Evolutionary conservation across 108 stramenopile genomes (phyloP), one percentile per base, ranked within the genome.

Genomic region (Epipyxis sp.): DNA sequence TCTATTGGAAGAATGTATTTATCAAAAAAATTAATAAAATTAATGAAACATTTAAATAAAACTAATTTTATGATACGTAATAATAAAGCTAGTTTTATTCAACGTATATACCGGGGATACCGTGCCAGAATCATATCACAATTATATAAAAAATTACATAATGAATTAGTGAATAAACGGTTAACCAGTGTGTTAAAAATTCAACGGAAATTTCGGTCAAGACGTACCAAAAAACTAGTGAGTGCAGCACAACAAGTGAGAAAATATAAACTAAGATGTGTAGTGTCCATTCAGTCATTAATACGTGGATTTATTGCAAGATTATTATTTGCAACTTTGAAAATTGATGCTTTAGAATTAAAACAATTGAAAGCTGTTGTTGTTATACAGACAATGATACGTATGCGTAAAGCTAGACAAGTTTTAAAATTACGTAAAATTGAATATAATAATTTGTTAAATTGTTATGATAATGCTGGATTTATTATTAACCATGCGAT

Each of bases 141-240:
- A 29, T 6, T 43, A 32, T 57, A 54, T 32, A 74, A 57, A 42
- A 42, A 13, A 10, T 6, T 20, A 32, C 34, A 43, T 10, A 42
- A 46, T 37, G 42, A 37, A 13, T 3, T 39, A 3, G 41, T 6
- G 27, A 42, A 10, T 13, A 37, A 39, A 54, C 71, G 71, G 3
- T 13, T 34, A 13, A 3, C 3, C 6, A 6, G 10, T 32, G 71
- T 42, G 13, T 10, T 74, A 32, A 32, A 13, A 6, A 37, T 74
- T 74, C 71, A 74, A 74, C 44, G 71, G 25, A 3, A 10, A 6
- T 74, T 74, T 74, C 71, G 71, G 10, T 32, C 6, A 6, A 16
- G 27, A n/a, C 71, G 50, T 20, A 74, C 71, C n/a, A 27, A 37
- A 10, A 3, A 42, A 10, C 16, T 74, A n/a, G 46, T 74, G 6